A percentile compares a stretch with the other conserved stretches of the same genome.
Evolutionary conservation across 2,329 filamentous ascomycete species (phyloP).

Genomic region (Xylaria sp.): DNA sequence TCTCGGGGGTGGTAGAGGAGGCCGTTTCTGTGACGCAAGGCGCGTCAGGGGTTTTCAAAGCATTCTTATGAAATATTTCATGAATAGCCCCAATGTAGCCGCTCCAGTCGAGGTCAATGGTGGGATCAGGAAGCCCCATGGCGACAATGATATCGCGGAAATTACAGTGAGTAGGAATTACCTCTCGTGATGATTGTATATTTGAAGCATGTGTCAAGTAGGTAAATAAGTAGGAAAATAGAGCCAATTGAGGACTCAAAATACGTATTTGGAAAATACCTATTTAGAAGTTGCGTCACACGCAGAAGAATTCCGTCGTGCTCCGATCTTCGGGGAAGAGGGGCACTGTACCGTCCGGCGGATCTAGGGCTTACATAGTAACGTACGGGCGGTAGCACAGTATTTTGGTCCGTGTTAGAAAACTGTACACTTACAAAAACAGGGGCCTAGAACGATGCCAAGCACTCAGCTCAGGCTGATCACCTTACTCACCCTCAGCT

Average conservation of each 20-base stretch:
- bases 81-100: constrained; percentile 71
- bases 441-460: background rate
- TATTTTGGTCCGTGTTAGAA: background rate
- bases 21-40: constrained; percentile 57
- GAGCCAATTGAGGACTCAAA: background rate
- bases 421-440: background rate
- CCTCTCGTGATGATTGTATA: background rate
- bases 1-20: constrained; percentile 35
- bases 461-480: background rate
- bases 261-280: background rate
- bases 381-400: background rate
- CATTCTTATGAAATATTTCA: constrained; percentile 71
- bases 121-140: constrained; percentile 63
- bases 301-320: background rate
- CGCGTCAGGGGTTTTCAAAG: constrained; percentile 67
- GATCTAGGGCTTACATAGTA: background rate
- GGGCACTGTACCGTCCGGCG: background rate
- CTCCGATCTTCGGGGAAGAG: constrained; percentile 9
- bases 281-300: constrained; percentile 5
- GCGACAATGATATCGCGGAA: background rate
- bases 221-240: background rate
- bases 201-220: background rate
- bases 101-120: constrained; percentile 69
- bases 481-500: background rate
- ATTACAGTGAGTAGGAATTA: background rate